Conservation (phyloP, 176 grass and related monocot species). For the Poa pratensis region DNA sequence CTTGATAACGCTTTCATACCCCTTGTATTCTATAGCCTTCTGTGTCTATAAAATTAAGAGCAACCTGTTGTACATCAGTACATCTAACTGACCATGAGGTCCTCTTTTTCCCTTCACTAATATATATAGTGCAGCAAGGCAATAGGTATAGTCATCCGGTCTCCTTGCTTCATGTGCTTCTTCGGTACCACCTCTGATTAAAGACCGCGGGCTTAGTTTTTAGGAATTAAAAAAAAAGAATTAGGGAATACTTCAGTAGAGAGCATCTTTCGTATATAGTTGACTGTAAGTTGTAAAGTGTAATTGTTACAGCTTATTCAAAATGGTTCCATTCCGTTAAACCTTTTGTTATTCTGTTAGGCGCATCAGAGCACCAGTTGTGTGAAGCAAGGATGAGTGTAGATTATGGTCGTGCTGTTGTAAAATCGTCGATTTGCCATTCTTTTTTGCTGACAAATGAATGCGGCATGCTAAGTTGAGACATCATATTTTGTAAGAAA, state of each 20-base stretch:
- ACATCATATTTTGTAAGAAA: background rate
- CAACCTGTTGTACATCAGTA: slow-evolving; percentile 40
- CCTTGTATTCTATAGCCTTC: slow-evolving; percentile 87
- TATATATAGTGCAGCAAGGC: background rate
- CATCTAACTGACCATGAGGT: slow-evolving; percentile 40
- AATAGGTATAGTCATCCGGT: slow-evolving; percentile 24
- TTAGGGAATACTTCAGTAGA: slow-evolving; percentile 20
- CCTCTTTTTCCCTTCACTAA: slow-evolving; percentile 37
- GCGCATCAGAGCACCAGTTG: background rate
- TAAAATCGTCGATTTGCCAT: background rate
- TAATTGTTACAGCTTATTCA: background rate
- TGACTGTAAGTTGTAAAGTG: background rate
- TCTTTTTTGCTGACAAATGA: background rate
- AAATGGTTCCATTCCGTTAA: background rate
- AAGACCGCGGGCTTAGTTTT: slow-evolving; percentile 14
- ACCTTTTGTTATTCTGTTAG: background rate
- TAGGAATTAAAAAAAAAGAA: slow-evolving; percentile 19
- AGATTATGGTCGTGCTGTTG: background rate
- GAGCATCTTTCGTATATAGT: slow-evolving; percentile 14
- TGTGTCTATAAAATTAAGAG: slow-evolving; percentile 62
- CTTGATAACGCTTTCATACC: slow-evolving; percentile 98
- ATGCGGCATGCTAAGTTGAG: background rate
- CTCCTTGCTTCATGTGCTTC: background rate
- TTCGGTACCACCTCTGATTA: background rate
- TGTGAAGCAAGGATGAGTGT: background rate